Evolutionary conservation across 164 flowering plant genomes (phyloP).

Genomic region (Vitis cinerea): DNA sequence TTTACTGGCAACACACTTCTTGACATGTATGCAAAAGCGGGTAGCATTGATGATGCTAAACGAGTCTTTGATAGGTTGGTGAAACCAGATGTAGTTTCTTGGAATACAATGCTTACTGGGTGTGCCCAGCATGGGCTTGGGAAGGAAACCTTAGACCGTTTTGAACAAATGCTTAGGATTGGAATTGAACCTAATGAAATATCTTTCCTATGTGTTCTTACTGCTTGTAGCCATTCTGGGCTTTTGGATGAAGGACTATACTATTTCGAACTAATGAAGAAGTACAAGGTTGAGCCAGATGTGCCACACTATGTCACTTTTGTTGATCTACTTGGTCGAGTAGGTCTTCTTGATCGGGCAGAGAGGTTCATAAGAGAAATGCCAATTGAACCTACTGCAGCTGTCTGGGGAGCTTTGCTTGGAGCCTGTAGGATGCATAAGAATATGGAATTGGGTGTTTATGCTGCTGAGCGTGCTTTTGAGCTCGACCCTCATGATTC

Average conservation of each 20-base stretch:
- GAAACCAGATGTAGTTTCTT: constrained; percentile 53
- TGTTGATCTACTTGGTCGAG: constrained; percentile 74
- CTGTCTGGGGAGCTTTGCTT: constrained; percentile 66
- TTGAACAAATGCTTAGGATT: constrained; percentile 47
- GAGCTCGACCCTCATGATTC: constrained; percentile 65
- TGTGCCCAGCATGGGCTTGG: constrained; percentile 72
- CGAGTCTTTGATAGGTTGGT: constrained; percentile 56
- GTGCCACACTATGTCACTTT: constrained; percentile 57
- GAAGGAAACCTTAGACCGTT: constrained; percentile 34
- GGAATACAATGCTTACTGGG: constrained; percentile 75
- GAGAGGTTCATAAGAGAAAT: constrained; percentile 43
- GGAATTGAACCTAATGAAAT: constrained; percentile 55
- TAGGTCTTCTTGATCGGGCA: constrained; percentile 54
- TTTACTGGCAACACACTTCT: constrained; percentile 62
- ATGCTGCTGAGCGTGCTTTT: constrained; percentile 63
- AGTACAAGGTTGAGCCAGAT: constrained; percentile 40
- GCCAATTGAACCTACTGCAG: constrained; percentile 60
- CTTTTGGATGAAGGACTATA: constrained; percentile 50
- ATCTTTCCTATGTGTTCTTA: constrained; percentile 64
- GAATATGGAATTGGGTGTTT: constrained; percentile 55
- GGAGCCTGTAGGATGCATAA: constrained; percentile 73
- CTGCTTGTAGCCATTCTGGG: constrained; percentile 74
- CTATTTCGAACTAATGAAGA: constrained; percentile 57
- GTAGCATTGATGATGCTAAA: constrained; percentile 60
- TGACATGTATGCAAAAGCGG: constrained; percentile 76